A percentile compares a stretch with the other conserved stretches of the same genome.
These are phyloP conservation scores for Gossypium anomalum DNA, from an alignment of 345 rosid species.

Conservation along the genomic window DNA sequence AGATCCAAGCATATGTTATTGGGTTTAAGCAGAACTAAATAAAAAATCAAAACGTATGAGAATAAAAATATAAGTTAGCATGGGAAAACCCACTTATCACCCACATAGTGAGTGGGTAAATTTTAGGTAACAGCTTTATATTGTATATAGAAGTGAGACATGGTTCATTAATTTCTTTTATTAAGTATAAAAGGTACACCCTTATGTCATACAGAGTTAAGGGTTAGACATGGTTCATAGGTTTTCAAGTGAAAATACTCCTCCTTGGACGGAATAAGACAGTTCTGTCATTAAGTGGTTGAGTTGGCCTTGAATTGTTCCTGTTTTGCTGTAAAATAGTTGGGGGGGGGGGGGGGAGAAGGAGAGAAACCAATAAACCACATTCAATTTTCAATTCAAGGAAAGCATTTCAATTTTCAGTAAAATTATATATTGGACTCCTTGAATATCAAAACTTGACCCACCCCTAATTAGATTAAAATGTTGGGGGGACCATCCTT, in stretches of 20 bases:
- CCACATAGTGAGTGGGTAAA: not conserved
- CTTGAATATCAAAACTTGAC: not conserved
- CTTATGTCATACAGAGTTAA: not conserved
- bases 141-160: not conserved
- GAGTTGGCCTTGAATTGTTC: slow-evolving; percentile 63
- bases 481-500: no score
- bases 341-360: not conserved
- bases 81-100: not conserved
- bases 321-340: slow-evolving; percentile 39
- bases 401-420: not conserved
- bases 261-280: slow-evolving; percentile 22
- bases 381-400: not conserved
- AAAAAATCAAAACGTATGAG: no score
- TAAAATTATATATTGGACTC: not conserved
- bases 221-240: not conserved
- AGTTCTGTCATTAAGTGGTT: slow-evolving; percentile 37
- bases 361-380: no score
- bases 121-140: not conserved
- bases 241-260: not conserved
- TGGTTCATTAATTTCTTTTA: not conserved
- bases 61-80: no score
- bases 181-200: not conserved
- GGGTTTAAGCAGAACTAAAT: no score
- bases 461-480: no score
- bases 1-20: no score